These are phyloP conservation scores for Pistacia vera DNA, from an alignment of 345 rosid species.

Conservation along the genomic window DNA sequence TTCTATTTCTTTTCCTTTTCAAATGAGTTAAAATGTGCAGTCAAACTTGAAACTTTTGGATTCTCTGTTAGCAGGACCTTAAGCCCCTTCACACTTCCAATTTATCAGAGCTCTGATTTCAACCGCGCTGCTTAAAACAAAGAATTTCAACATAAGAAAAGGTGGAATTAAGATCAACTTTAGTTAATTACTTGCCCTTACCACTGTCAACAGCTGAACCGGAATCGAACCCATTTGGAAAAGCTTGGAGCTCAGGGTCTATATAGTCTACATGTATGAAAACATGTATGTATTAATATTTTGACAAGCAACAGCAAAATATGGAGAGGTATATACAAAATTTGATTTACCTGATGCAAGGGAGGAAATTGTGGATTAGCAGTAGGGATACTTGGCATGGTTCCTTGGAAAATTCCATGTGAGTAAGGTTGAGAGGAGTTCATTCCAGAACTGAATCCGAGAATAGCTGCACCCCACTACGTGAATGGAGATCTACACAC, in stretches of 20 bases:
- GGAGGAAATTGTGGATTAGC: constrained; percentile 60
- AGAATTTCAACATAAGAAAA: background rate
- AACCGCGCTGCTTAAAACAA: constrained; percentile 22
- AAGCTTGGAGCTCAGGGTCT: constrained; percentile 75
- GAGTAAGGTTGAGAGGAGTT: constrained; percentile 47
- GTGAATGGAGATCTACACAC: constrained; percentile 60
- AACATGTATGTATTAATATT: constrained; percentile 8
- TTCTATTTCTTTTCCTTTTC: constrained; percentile 11
- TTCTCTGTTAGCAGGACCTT: constrained; percentile 30
- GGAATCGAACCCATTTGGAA: constrained; percentile 80
- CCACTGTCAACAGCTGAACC: constrained; percentile 59
- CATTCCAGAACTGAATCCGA: constrained; percentile 48
- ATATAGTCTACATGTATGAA: constrained; percentile 44
- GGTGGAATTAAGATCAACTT: background rate
- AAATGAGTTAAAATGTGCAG: constrained; percentile 2
- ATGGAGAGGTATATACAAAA: background rate
- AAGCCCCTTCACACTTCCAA: constrained; percentile 14
- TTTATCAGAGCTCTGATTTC: constrained; percentile 66
- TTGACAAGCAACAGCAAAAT: background rate
- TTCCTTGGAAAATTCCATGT: constrained; percentile 47
- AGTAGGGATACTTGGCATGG: constrained; percentile 47
- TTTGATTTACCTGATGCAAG: constrained; percentile 55
- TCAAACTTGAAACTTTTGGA: constrained; percentile 29
- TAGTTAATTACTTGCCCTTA: constrained; percentile 23
- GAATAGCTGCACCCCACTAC: constrained; percentile 46